These are phyloP conservation scores for Leucocoprinus sp. DNA, from an alignment of 768 basidiomycete genomes.

Conservation along the genomic window DNA sequence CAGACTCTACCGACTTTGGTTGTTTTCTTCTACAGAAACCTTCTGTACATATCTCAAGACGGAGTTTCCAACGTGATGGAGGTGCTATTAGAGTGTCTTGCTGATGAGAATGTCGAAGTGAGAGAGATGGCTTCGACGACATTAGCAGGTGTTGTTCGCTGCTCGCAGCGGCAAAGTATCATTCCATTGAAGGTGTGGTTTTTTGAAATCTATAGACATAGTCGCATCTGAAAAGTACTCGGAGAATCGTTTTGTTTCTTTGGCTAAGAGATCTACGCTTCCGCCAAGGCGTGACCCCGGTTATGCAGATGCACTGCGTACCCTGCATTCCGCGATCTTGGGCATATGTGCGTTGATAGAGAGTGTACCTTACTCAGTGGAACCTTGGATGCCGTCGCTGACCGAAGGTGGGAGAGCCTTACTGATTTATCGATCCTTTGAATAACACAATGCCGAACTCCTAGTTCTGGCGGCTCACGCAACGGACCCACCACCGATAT, in stretches of 20 bases:
- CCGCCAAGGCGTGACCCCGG: slow-evolving; percentile 61
- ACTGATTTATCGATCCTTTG: slow-evolving; percentile 3
- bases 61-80: slow-evolving; percentile 72
- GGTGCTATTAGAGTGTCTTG: slow-evolving; percentile 72
- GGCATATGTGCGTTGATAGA: slow-evolving; percentile 87
- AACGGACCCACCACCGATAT: slow-evolving; percentile 83
- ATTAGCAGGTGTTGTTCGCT: slow-evolving; percentile 79
- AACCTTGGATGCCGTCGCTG: slow-evolving; percentile 80
- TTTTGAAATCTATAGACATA: not conserved
- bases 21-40: slow-evolving; percentile 87
- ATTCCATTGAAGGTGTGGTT: slow-evolving; percentile 64
- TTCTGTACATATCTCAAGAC: slow-evolving; percentile 63
- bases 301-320: slow-evolving; percentile 66
- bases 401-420: slow-evolving; percentile 52
- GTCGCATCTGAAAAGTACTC: not conserved
- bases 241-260: slow-evolving; percentile 73
- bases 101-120: slow-evolving; percentile 90
- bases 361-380: slow-evolving; percentile 92
- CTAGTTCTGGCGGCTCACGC: slow-evolving; percentile 70
- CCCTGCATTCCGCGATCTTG: slow-evolving; percentile 82
- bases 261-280: slow-evolving; percentile 52
- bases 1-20: slow-evolving; percentile 84
- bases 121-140: slow-evolving; percentile 85
- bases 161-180: slow-evolving; percentile 85
- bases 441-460: not conserved